Percentiles rank a stretch among this genome's conserved stretches.
Conservation (phyloP, 106 monocot species). For the Apostasia shenzhenica region DNA sequence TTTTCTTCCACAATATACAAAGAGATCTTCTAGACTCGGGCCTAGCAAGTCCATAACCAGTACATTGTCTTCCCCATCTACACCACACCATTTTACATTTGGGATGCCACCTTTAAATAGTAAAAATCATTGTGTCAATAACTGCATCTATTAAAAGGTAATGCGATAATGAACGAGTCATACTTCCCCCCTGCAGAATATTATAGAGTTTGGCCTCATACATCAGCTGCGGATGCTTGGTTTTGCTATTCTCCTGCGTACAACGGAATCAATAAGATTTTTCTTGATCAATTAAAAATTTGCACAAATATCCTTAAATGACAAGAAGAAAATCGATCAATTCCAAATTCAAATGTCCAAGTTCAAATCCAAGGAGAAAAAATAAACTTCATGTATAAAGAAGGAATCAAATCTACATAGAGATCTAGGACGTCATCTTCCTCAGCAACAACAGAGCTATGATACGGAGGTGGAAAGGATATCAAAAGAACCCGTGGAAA, state of each 20-base stretch:
- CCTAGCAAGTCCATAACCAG: conserved; percentile 93
- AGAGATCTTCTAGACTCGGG: conserved; percentile 90
- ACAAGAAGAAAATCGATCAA: no score
- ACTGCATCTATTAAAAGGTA: not conserved
- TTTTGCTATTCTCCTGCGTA: conserved; percentile 76
- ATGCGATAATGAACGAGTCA: not conserved
- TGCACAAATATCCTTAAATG: no score
- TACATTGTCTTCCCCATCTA: conserved; percentile 81
- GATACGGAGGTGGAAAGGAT: no score
- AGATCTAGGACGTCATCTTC: no score
- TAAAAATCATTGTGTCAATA: not conserved
- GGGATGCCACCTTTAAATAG: conserved; percentile 68
- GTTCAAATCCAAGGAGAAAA: no score
- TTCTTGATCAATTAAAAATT: no score
- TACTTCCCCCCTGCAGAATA: conserved; percentile 89
- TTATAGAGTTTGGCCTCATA: conserved; percentile 98
- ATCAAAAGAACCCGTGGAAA: no score
- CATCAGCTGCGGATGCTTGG: conserved; percentile 86
- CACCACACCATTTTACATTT: conserved; percentile 76
- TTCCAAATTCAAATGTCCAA: no score
- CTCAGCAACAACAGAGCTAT: no score
- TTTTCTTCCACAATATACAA: conserved; percentile 89
- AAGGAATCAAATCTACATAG: no score
- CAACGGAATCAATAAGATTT: not conserved
- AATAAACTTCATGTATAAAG: no score